A percentile compares a stretch with the other conserved stretches of the same genome.
Evolutionary conservation across 1,139 yeast genomes (phyloP).

Genomic region (Candida buenavistaensis): DNA sequence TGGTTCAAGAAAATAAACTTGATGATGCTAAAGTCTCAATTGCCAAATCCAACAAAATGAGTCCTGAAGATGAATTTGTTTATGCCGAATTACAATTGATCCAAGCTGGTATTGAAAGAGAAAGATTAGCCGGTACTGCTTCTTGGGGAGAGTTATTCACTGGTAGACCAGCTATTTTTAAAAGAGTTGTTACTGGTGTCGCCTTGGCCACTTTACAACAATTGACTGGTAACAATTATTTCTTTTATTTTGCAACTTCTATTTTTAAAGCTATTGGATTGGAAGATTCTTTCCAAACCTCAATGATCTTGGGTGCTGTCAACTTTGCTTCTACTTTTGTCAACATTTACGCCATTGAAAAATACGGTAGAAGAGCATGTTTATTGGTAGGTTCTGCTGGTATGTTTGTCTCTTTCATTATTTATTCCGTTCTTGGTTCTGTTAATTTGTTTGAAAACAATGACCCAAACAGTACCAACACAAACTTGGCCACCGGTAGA

Average conservation of each 20-base stretch:
- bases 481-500: conserved; percentile 49
- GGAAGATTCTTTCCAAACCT: conserved; percentile 68
- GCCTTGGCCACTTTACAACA: conserved; percentile 70
- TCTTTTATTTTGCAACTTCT: conserved; percentile 80
- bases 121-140: conserved; percentile 63
- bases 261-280: conserved; percentile 76
- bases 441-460: conserved; percentile 55
- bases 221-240: conserved; percentile 77
- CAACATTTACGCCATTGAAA: conserved; percentile 65
- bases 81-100: conserved; percentile 59
- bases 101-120: conserved; percentile 64
- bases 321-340: conserved; percentile 73
- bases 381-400: conserved; percentile 48
- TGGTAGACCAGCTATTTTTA: conserved; percentile 64
- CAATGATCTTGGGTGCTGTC: conserved; percentile 74
- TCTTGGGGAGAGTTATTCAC: conserved; percentile 65
- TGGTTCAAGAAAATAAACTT: conserved; percentile 37
- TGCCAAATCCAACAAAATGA: conserved; percentile 61
- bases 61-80: conserved; percentile 57
- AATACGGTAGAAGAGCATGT: conserved; percentile 69
- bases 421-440: conserved; percentile 61
- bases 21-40: conserved; percentile 52
- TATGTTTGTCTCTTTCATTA: conserved; percentile 58
- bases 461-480: conserved; percentile 27
- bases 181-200: conserved; percentile 63